Conservation (phyloP, 441 rosid species). For the Eruca vesicaria region DNA sequence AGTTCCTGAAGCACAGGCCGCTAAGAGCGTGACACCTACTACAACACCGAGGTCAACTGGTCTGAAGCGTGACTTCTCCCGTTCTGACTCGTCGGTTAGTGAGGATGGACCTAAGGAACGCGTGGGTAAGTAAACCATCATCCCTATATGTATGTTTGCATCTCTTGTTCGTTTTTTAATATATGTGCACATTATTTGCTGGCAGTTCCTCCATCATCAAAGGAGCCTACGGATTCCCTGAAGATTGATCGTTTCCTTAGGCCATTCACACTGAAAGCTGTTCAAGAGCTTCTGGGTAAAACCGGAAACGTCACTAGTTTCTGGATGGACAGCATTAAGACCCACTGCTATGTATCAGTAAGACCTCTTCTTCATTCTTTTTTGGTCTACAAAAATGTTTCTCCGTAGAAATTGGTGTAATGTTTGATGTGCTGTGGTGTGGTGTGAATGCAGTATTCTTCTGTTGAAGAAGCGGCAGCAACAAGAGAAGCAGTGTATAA, state of each 20-base stretch:
- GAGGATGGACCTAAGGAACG: constrained; percentile 83
- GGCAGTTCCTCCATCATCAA: constrained; percentile 87
- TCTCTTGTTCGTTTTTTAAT: constrained; percentile 1
- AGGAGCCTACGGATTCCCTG: constrained; percentile 74
- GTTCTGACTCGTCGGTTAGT: constrained; percentile 61
- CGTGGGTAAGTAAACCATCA: constrained; percentile 56
- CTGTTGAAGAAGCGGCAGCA: constrained; percentile 78
- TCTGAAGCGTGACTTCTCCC: constrained; percentile 58
- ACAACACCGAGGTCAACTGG: constrained; percentile 59
- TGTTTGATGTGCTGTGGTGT: not conserved
- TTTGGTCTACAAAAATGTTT: not conserved
- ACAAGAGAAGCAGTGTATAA: constrained; percentile 90
- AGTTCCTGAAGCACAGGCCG: constrained; percentile 57
- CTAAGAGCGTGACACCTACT: constrained; percentile 41
- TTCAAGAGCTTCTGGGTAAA: constrained; percentile 88
- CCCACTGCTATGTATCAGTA: constrained; percentile 94
- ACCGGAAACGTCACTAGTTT: constrained; percentile 76
- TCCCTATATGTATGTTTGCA: constrained; percentile 18
- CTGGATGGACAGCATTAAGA: constrained; percentile 99
- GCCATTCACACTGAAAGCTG: constrained; percentile 97
- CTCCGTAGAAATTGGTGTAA: not conserved
- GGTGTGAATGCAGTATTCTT: constrained; percentile 66
- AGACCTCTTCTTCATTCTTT: constrained; percentile 32
- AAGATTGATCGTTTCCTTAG: constrained; percentile 85
- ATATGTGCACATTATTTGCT: constrained; percentile 9